A percentile compares a stretch with the other conserved stretches of the same genome.
These are phyloP conservation scores for Colletotrichum lini DNA, from an alignment of 2,329 filamentous ascomycete genomes.

Conservation along the genomic window DNA sequence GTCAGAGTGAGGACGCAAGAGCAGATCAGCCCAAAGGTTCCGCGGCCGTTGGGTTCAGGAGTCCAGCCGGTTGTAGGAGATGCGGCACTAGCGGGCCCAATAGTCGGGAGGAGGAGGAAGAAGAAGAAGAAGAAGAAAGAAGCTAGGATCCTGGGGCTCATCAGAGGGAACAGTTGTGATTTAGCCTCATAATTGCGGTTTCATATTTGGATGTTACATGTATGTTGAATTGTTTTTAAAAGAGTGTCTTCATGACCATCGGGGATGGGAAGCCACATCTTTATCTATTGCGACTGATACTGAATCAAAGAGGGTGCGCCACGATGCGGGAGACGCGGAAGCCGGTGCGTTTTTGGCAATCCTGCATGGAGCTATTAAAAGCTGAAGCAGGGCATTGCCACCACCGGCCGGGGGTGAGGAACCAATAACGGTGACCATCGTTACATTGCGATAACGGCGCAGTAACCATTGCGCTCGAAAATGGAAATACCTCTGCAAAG, in stretches of 20 bases:
- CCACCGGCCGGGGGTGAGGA: constrained; percentile 17
- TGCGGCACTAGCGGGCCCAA: neutral
- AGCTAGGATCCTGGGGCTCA: neutral
- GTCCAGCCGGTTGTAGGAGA: constrained; percentile 15
- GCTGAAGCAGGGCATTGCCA: constrained; percentile 33
- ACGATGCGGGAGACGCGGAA: neutral
- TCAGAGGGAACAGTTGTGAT: too few relatives aligned
- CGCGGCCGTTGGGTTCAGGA: constrained; percentile 47
- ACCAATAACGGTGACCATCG: constrained; percentile 15
- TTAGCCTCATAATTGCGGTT: neutral
- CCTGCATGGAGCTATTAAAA: constrained; percentile 29
- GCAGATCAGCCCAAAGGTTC: constrained; percentile 50
- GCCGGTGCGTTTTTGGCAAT: neutral
- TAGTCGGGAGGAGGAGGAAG: neutral
- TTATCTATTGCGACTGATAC: neutral
- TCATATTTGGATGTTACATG: neutral
- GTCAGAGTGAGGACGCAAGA: constrained; percentile 51
- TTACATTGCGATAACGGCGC: constrained; percentile 13
- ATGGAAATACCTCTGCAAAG: neutral
- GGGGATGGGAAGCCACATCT: neutral
- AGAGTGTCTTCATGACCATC: too few relatives aligned
- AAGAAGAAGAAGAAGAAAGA: neutral
- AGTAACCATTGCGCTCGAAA: neutral
- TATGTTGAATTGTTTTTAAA: neutral
- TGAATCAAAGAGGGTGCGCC: neutral